phyloP scores from a whole-genome alignment of 2,329 filamentous ascomycete species.

The Cercospora citrullina region DNA sequence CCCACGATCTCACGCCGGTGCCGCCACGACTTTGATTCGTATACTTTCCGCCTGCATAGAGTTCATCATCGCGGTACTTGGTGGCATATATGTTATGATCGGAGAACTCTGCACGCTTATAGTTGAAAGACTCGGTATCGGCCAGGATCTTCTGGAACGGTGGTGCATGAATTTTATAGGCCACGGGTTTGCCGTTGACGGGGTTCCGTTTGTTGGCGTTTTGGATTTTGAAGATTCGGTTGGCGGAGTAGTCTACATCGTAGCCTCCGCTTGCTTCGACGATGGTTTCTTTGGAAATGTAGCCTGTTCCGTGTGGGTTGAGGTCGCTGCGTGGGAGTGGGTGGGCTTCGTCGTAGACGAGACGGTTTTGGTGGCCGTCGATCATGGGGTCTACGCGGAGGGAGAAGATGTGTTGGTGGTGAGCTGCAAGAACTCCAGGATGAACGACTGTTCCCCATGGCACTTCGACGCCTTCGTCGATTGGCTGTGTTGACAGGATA shows the following conservation, averaged over 20 bases:
- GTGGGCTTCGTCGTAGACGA: conserved; percentile 57
- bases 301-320: conserved; percentile 58
- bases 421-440: conserved; percentile 65
- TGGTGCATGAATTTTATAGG: conserved; percentile 53
- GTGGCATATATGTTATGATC: conserved; percentile 62
- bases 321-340: conserved; percentile 57
- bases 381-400: conserved; percentile 52
- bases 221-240: conserved; percentile 53
- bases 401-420: conserved; percentile 75
- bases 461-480: conserved; percentile 64
- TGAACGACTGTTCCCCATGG: conserved; percentile 69
- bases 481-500: conserved; percentile 66
- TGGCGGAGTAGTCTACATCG: conserved; percentile 48
- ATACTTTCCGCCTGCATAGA: conserved; percentile 58
- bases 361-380: conserved; percentile 48
- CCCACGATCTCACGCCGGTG: conserved; percentile 51
- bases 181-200: conserved; percentile 50
- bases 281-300: conserved; percentile 50
- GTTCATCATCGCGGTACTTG: conserved; percentile 58
- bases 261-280: conserved; percentile 52
- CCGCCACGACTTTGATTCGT: conserved; percentile 58
- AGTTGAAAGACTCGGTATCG: conserved; percentile 55
- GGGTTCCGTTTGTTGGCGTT: conserved; percentile 48
- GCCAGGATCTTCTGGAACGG: conserved; percentile 54
- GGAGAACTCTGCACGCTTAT: conserved; percentile 60